phyloP scores from a whole-genome alignment of 1,139 yeast genomes.

The Magnusiomyces tetraspermus region DNA sequence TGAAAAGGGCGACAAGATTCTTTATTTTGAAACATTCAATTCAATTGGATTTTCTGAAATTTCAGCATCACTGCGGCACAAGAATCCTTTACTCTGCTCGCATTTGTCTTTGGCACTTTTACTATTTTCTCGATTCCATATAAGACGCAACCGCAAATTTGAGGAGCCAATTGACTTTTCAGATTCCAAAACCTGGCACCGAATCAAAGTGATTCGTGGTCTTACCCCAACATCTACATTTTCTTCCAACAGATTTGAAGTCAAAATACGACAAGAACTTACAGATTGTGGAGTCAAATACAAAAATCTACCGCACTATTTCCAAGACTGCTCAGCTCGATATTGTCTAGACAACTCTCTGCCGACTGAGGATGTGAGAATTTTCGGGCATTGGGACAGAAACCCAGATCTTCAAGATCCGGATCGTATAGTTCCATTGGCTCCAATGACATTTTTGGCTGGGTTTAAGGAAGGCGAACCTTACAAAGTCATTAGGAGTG shows the following conservation, averaged over 20 bases:
- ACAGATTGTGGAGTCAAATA: background rate
- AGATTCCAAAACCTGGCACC: background rate
- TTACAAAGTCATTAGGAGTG: background rate
- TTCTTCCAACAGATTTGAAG: background rate
- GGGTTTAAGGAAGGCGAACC: background rate
- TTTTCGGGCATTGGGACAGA: background rate
- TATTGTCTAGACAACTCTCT: background rate
- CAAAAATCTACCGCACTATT: background rate
- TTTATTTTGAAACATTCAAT: background rate
- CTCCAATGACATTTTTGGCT: background rate
- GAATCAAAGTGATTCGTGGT: background rate
- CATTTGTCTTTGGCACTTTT: background rate
- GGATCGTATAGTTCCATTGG: background rate
- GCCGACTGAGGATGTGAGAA: background rate
- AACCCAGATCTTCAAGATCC: background rate
- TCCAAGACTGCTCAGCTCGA: background rate
- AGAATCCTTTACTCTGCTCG: background rate
- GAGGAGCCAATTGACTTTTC: background rate
- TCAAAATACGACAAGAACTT: background rate
- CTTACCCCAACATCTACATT: background rate
- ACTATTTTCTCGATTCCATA: background rate
- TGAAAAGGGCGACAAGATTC: background rate
- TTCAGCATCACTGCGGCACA: background rate
- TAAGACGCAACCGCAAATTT: constrained; percentile 1
- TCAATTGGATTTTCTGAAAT: background rate